Evolutionary conservation across 371 early-diverging fungal genomes (phyloP).

Genomic region (Lichtheimia ramosa): DNA sequence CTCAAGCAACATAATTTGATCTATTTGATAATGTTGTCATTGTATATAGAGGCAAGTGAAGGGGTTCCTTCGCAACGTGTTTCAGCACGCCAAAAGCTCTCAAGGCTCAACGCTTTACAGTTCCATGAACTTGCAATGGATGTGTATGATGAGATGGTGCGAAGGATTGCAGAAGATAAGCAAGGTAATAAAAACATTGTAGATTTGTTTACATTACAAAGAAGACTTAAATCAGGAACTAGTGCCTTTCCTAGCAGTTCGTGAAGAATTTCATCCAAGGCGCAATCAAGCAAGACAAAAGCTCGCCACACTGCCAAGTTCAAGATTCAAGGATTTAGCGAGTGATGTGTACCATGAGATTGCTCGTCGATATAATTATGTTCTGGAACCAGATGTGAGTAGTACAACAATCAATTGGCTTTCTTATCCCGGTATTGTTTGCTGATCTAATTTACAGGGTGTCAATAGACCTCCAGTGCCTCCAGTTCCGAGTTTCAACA

Average conservation of each 20-base stretch:
- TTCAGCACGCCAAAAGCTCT: slow-evolving; percentile 85
- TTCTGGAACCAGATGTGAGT: slow-evolving; percentile 35
- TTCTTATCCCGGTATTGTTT: background rate
- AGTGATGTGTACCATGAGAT: slow-evolving; percentile 90
- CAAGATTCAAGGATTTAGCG: slow-evolving; percentile 89
- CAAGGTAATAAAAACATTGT: slow-evolving; percentile 49
- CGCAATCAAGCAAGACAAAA: slow-evolving; percentile 97
- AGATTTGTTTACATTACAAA: background rate
- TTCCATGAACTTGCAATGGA: slow-evolving; percentile 94
- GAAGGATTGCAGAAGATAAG: slow-evolving; percentile 63
- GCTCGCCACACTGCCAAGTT: slow-evolving; percentile 83
- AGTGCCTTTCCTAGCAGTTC: slow-evolving; percentile 87
- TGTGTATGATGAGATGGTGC: slow-evolving; percentile 91
- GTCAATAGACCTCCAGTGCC: slow-evolving; percentile 37
- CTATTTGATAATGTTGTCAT: background rate
- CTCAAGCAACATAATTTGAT: background rate
- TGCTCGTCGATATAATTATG: slow-evolving; percentile 68
- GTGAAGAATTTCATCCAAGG: slow-evolving; percentile 89
- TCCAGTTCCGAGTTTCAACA: slow-evolving; percentile 19
- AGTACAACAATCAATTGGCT: background rate
- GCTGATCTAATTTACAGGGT: slow-evolving; percentile 11
- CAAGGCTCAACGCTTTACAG: slow-evolving; percentile 77
- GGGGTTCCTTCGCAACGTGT: slow-evolving; percentile 57
- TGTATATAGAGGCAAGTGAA: slow-evolving; percentile 35
- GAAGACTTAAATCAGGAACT: background rate